Evolutionary conservation across 2,329 filamentous ascomycete genomes (phyloP), one percentile per base, ranked within the genome.

Genomic region (Sclerotinia glacialis): DNA sequence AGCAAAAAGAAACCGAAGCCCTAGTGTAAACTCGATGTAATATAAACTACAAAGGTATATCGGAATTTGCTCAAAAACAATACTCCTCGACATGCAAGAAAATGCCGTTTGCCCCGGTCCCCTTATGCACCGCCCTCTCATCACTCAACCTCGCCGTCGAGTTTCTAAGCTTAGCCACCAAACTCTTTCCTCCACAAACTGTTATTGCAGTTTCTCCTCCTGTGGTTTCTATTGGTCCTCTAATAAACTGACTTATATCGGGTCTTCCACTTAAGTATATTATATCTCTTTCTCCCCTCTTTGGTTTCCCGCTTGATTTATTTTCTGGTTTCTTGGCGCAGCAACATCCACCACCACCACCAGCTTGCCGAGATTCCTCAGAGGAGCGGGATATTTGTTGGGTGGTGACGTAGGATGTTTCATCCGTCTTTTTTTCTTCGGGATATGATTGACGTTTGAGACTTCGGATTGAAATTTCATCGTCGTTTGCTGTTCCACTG

Each of bases 51-150:
- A 18, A 9, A 55, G 31, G 34, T 44, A 31, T 52, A 40, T 31
- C 37, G 16, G 21, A 16, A 34, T 28, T 31, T 23, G 49, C 40
- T 67, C 52, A 85, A 69, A 84, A 85, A 31, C 80, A 80, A 74
- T 87, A 88, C 73, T 88, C 85, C 69, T 88, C 86, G 0, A 84
- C 84, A 73, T 86, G 82, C 65, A 88, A 72, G 72, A 83, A 81
- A 50, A 88, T 87, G 0, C 86, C 86, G 73, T 88, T 86, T 0
- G 86, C 85, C 0, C 84, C 85, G 0, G 85, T 87, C 6, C 86
- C 86, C 74, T 88, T 88, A 72, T 88, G 86, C 28, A 88, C 85
- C 0, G 83, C 86, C 50, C 86, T 77, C 76, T 88, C 85, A 71
- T 88, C 85, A 64, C 84, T 86, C 68, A 88, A 69, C 40, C 76